Base-by-base conservation (phyloP, 306 rosid species). In the Fagus sylvatica region DNA sequence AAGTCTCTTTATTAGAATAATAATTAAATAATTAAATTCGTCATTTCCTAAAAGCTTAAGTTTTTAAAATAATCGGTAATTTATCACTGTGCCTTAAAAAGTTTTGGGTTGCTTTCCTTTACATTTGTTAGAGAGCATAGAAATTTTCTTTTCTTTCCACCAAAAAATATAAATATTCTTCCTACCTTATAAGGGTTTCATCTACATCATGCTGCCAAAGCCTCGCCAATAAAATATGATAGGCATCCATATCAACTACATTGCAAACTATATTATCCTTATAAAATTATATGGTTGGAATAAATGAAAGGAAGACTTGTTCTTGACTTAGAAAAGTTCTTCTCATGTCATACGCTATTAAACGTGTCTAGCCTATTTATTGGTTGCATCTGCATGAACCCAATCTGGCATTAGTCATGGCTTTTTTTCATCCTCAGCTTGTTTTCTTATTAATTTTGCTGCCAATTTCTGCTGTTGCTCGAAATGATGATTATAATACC, bases 401-500 rank as follows among this genome's bases (percentile, higher is more conserved):
- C n/a, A n/a, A n/a, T n/a, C n/a, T n/a, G n/a, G n/a, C n/a, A n/a
- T n/a, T n/a, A 82, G 6, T 8, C 7, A 56, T 56, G 34, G 13
- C 30, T 56, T 33, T 36, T 42, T 9, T 42, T 42, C 48, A 7
- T 3, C 3, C 34, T 56, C 34, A 22, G 10, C 36, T 17, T 64
- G 0, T 34, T 64, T 39, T 15, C 6, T 7, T 33, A 15, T 46
- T 64, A 5, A 6, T 37, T 15, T 28, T 56, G 28, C 6, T 28
- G 17, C 62, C 62, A 56, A 15, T 56, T 56, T 19, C 17, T n/a
- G 8, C 30, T 56, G 7, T 56, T 6, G 13, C 62, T 28, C 62
- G 17, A 56, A 43, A 48, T 59, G n/a, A n/a, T n/a, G 75, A 83
- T 53, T 33, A 13, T 5, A 85, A 30, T 51, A 59, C 64, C n/a